Evolutionary conservation across 345 rosid genomes (phyloP).

Genomic region (Ceriops zippeliana): DNA sequence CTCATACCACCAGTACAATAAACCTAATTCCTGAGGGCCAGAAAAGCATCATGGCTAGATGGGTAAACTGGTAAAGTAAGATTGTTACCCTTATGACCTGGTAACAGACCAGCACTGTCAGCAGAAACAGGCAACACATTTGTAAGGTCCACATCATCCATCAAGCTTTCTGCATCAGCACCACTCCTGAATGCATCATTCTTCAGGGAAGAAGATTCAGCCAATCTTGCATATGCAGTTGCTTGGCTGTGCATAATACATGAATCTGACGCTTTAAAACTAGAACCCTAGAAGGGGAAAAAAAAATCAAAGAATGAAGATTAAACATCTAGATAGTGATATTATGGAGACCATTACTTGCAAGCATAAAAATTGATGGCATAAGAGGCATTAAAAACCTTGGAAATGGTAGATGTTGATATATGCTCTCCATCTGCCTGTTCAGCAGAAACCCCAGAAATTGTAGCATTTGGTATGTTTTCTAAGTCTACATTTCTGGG

Average conservation of each 20-base stretch:
- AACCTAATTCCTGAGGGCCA: not conserved
- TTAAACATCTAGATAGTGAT: not conserved
- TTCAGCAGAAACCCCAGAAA: constrained; percentile 7
- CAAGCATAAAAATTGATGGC: not conserved
- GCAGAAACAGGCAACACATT: constrained; percentile 78
- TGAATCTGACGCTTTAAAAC: constrained; percentile 31
- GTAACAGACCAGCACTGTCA: constrained; percentile 73
- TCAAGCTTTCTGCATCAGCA: constrained; percentile 27
- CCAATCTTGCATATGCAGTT: constrained; percentile 53
- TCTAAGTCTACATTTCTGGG: constrained; percentile 4
- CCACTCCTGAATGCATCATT: constrained; percentile 20
- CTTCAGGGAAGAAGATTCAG: constrained; percentile 42
- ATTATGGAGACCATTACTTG: not conserved
- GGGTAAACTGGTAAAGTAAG: not conserved
- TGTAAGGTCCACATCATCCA: constrained; percentile 31
- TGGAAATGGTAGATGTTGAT: constrained; percentile 27
- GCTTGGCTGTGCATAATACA: constrained; percentile 66
- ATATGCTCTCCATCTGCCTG: constrained; percentile 26
- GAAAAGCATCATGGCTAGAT: not conserved
- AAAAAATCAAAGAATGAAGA: not conserved
- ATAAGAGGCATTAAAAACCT: constrained; percentile 33
- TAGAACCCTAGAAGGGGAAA: constrained; percentile 21
- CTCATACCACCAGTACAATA: too few relatives aligned
- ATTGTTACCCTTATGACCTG: constrained; percentile 49
- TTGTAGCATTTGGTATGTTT: constrained; percentile 5